phyloP scores from a whole-genome alignment of 805 yeast species.

The Candida awuae region DNA sequence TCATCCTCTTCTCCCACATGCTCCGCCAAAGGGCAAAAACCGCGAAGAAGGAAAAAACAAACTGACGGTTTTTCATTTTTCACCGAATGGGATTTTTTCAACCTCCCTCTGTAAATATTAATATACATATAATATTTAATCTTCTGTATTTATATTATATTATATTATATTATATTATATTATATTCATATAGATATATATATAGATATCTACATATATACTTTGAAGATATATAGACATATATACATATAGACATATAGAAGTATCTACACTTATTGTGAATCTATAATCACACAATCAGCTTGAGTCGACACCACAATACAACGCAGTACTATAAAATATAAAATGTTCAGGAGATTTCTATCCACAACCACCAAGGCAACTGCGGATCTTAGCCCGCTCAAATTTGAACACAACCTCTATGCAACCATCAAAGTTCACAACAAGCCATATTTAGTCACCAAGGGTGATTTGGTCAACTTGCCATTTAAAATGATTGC shows the following conservation, averaged over 20 bases:
- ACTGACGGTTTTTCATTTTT: background rate
- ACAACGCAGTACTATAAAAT: background rate
- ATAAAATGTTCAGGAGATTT: slow-evolving; percentile 4
- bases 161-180: too few species aligned
- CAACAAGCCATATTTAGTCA: slow-evolving; percentile 78
- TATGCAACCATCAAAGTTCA: slow-evolving; percentile 81
- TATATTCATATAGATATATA: too few species aligned
- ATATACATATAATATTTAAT: too few species aligned
- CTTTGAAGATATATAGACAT: too few species aligned
- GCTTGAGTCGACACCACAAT: too few species aligned
- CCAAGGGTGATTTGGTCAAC: slow-evolving; percentile 79
- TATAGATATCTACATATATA: too few species aligned
- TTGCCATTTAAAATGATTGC: slow-evolving; percentile 72
- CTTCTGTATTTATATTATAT: too few species aligned
- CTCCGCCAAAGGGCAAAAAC: slow-evolving; percentile 75
- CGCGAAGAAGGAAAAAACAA: background rate
- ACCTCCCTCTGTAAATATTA: too few species aligned
- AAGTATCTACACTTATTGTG: too few species aligned
- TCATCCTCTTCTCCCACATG: slow-evolving; percentile 81
- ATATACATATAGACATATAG: too few species aligned
- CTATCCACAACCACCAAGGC: slow-evolving; percentile 6
- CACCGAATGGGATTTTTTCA: too few species aligned
- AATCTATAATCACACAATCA: too few species aligned
- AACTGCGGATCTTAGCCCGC: slow-evolving; percentile 36
- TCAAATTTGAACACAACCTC: slow-evolving; percentile 58